Evolutionary conservation across 768 basidiomycete genomes (phyloP).

Genomic region (Amanita subjunquillea): DNA sequence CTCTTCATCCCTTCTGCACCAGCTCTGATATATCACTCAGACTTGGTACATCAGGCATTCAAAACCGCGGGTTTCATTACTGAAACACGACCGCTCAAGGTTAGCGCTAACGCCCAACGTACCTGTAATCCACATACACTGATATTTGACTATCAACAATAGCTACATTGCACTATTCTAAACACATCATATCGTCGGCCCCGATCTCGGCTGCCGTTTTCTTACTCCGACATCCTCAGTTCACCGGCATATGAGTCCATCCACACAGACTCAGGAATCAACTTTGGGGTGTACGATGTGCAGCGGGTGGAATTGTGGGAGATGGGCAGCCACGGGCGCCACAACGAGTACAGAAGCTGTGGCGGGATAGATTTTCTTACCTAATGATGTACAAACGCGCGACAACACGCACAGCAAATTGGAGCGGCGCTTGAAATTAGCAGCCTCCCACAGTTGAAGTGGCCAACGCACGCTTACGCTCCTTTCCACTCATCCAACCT

Average conservation of each 20-base stretch:
- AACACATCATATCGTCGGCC: slow-evolving; percentile 37
- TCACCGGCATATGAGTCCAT: slow-evolving; percentile 2
- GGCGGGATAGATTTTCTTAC: slow-evolving; percentile 19
- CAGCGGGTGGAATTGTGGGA: slow-evolving; percentile 54
- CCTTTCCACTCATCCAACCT: background rate
- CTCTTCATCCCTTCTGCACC: background rate
- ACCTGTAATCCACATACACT: background rate
- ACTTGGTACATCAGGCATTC: slow-evolving; percentile 31
- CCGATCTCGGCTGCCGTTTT: slow-evolving; percentile 22
- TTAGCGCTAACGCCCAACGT: slow-evolving; percentile 12
- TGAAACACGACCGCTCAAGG: slow-evolving; percentile 42
- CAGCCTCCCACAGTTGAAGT: background rate
- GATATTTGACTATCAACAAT: background rate
- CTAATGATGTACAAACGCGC: background rate
- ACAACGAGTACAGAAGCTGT: slow-evolving; percentile 52
- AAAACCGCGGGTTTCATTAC: slow-evolving; percentile 29
- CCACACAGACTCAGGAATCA: too few species aligned
- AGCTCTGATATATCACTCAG: slow-evolving; percentile 15
- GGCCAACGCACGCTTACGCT: background rate
- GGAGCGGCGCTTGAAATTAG: slow-evolving; percentile 1
- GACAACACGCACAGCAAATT: slow-evolving; percentile 7
- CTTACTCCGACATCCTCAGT: slow-evolving; percentile 25
- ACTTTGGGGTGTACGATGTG: slow-evolving; percentile 45
- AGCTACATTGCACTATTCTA: slow-evolving; percentile 42
- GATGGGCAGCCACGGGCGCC: slow-evolving; percentile 58